Evolutionary conservation across 2,329 filamentous ascomycete genomes (phyloP).

Genomic region (Aspergillus jensenii): DNA sequence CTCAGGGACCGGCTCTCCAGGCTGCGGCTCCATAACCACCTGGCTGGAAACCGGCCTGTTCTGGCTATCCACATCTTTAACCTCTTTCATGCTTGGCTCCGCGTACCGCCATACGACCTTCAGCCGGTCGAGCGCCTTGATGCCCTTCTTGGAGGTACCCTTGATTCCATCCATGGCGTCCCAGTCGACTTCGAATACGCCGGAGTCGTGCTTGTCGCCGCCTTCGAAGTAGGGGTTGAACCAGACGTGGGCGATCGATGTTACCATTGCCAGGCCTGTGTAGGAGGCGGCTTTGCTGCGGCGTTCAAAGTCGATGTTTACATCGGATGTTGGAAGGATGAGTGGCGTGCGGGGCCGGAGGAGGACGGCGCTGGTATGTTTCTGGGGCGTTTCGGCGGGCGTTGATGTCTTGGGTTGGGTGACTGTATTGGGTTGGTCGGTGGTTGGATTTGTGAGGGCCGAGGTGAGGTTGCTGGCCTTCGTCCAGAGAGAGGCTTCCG

Average conservation of each 20-base stretch:
- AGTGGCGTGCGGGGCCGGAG: conserved; percentile 71
- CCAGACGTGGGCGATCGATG: conserved; percentile 92
- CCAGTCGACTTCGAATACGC: conserved; percentile 71
- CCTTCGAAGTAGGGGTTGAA: conserved; percentile 96
- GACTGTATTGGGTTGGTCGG: conserved; percentile 1
- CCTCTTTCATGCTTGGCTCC: conserved; percentile 12
- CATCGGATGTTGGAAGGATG: conserved; percentile 74
- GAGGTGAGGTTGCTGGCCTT: no score
- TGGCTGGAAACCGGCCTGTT: not conserved
- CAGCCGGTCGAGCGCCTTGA: conserved; percentile 75
- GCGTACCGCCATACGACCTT: conserved; percentile 77
- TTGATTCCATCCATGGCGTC: conserved; percentile 91
- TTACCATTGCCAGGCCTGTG: conserved; percentile 81
- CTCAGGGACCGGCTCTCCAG: conserved; percentile 69
- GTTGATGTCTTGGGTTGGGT: conserved; percentile 6
- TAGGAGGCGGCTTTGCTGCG: conserved; percentile 73
- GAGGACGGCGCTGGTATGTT: conserved; percentile 70
- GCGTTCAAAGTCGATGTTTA: conserved; percentile 87
- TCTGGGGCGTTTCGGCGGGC: conserved; percentile 41
- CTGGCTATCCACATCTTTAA: not conserved
- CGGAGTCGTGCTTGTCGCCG: conserved; percentile 67
- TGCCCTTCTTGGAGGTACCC: conserved; percentile 79
- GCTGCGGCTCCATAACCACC: conserved; percentile 61
- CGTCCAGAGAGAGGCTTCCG: conserved; percentile 14
- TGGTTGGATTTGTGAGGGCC: not conserved